phyloP scores from a whole-genome alignment of 2,329 filamentous ascomycete genomes.

The Bipolaris oryzae region DNA sequence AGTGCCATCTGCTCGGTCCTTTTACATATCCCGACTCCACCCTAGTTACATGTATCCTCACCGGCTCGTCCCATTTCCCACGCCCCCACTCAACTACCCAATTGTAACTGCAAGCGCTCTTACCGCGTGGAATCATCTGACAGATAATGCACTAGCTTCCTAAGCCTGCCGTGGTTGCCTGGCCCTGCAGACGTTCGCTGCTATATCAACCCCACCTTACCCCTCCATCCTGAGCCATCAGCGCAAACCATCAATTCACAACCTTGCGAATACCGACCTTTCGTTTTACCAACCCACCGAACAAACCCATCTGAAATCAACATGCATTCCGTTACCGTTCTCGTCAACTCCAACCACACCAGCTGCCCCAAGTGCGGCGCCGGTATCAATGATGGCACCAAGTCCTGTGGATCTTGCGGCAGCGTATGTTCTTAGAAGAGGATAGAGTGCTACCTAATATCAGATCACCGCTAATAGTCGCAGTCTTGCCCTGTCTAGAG shows the following conservation, averaged over 20 bases:
- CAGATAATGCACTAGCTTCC: conserved; percentile 32
- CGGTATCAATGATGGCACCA: conserved; percentile 35
- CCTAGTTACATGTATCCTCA: conserved; percentile 1
- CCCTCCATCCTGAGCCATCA: conserved; percentile 30
- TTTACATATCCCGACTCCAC: conserved; percentile 1
- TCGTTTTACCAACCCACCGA: not conserved
- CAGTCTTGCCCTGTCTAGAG: conserved; percentile 36
- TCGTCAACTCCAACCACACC: conserved; percentile 43
- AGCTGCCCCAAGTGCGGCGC: conserved; percentile 50
- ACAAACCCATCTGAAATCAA: conserved; percentile 10
- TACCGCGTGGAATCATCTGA: conserved; percentile 42
- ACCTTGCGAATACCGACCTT: not conserved
- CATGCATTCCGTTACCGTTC: conserved; percentile 36
- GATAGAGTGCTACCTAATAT: not conserved
- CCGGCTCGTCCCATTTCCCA: conserved; percentile 14
- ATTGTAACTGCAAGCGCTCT: conserved; percentile 26
- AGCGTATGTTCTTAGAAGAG: conserved; percentile 26
- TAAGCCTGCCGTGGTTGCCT: conserved; percentile 26
- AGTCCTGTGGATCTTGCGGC: conserved; percentile 49
- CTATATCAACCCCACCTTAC: conserved; percentile 48
- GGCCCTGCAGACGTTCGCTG: conserved; percentile 21
- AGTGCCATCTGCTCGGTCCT: not conserved
- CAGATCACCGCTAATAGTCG: not conserved
- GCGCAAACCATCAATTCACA: conserved; percentile 13
- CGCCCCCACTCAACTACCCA: conserved; percentile 21